Evolutionary conservation across 1,139 yeast genomes (phyloP).

Genomic region (Kodamaea sp.): DNA sequence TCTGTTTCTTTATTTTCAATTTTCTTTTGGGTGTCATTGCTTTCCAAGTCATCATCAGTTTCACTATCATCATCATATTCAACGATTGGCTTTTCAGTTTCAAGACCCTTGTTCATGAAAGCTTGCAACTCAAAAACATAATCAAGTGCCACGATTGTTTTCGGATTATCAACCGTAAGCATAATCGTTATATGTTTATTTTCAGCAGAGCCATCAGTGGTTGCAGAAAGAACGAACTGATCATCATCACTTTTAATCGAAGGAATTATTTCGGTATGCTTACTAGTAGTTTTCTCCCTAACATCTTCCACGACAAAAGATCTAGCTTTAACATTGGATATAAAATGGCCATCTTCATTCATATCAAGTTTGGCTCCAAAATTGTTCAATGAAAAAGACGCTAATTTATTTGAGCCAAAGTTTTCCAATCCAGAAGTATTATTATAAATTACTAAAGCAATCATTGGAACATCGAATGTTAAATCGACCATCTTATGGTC

Average conservation of each 20-base stretch:
- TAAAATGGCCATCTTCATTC: constrained; percentile 53
- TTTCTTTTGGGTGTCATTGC: constrained; percentile 9
- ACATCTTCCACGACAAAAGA: constrained; percentile 80
- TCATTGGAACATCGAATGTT: constrained; percentile 55
- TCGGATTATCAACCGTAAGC: constrained; percentile 76
- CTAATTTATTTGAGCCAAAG: constrained; percentile 46
- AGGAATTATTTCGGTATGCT: constrained; percentile 80
- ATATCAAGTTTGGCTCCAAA: constrained; percentile 50
- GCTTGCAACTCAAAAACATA: constrained; percentile 74
- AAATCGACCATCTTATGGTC: constrained; percentile 46
- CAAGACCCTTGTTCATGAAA: constrained; percentile 49
- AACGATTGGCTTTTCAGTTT: constrained; percentile 17
- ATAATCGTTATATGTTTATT: constrained; percentile 47
- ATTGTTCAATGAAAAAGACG: constrained; percentile 62
- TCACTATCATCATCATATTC: constrained; percentile 16
- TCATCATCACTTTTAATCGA: constrained; percentile 56
- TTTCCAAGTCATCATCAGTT: constrained; percentile 8
- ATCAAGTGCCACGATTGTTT: constrained; percentile 77
- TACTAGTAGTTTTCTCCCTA: constrained; percentile 57
- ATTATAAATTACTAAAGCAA: constrained; percentile 64
- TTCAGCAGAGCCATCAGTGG: constrained; percentile 40
- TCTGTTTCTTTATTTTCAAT: constrained; percentile 5
- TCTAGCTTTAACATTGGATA: constrained; percentile 59
- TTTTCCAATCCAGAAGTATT: constrained; percentile 42
- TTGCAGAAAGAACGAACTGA: constrained; percentile 63